A percentile compares a stretch with the other conserved stretches of the same genome.
phyloP scores from a whole-genome alignment of 768 basidiomycete genomes.

The Agaricus blazei region DNA sequence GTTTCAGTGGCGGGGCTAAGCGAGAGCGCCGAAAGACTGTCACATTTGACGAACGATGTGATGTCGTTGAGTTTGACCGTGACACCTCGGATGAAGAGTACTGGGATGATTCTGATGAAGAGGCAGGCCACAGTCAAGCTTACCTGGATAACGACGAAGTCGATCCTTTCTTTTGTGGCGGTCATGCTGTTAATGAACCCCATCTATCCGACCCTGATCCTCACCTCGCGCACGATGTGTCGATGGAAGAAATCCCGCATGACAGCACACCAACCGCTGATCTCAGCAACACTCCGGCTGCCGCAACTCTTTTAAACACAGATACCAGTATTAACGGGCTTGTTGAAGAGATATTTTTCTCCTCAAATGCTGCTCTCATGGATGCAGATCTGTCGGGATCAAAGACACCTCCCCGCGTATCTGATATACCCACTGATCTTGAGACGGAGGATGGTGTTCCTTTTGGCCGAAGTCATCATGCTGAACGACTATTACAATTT shows the following conservation, averaged over 20 bases:
- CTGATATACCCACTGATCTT: conserved; percentile 45
- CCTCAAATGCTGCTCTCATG: conserved; percentile 23
- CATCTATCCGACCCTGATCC: not conserved
- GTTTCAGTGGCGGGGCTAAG: conserved; percentile 44
- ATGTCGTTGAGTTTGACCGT: conserved; percentile 76
- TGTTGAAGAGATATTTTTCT: conserved; percentile 64
- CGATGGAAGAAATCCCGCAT: conserved; percentile 27
- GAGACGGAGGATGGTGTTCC: conserved; percentile 63
- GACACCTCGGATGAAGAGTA: conserved; percentile 32
- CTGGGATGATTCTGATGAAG: conserved; percentile 21
- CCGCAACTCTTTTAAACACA: conserved; percentile 33
- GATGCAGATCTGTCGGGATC: conserved; percentile 15
- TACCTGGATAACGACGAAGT: conserved; percentile 21
- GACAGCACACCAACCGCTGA: conserved; percentile 43
- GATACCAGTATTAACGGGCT: conserved; percentile 66
- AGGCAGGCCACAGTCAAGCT: conserved; percentile 19
- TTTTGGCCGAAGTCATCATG: conserved; percentile 59
- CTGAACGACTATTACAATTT: conserved; percentile 44
- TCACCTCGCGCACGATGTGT: not conserved
- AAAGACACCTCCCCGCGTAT: conserved; percentile 37
- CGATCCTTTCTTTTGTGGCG: conserved; percentile 9
- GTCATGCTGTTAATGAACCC: not conserved
- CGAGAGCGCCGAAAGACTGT: conserved; percentile 71
- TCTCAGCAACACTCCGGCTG: conserved; percentile 29
- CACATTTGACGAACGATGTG: conserved; percentile 73